phyloP scores from a whole-genome alignment of 179 eudicot species.

The Dionaea muscipula region DNA sequence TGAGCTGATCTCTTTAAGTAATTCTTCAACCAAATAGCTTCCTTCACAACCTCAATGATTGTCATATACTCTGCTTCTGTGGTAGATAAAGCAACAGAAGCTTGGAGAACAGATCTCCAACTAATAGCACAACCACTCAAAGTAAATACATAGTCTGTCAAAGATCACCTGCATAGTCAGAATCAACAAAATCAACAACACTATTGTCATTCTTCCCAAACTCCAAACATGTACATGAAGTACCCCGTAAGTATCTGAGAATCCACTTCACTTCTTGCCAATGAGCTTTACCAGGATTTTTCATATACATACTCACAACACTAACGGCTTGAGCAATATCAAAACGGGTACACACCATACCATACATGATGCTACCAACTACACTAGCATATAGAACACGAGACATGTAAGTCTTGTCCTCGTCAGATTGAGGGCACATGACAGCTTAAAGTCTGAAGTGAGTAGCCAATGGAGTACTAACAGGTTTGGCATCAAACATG shows the following conservation, averaged over 20 bases:
- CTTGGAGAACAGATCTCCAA: background rate
- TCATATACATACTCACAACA: background rate
- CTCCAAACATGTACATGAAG: background rate
- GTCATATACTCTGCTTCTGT: background rate
- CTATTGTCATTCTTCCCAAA: background rate
- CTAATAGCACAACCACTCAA: background rate
- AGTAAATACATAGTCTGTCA: background rate
- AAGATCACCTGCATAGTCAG: constrained; percentile 1
- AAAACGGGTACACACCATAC: background rate
- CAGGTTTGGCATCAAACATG: too few species aligned
- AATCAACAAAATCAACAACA: background rate
- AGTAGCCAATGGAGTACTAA: too few species aligned
- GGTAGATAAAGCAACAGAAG: background rate
- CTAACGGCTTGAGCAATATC: background rate
- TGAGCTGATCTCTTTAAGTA: too few species aligned
- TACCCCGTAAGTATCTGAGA: background rate
- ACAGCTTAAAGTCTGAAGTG: too few species aligned
- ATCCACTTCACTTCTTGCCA: background rate
- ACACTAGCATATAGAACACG: background rate
- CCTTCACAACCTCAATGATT: background rate
- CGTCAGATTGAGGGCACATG: too few species aligned
- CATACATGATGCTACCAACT: background rate
- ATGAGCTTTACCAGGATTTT: background rate
- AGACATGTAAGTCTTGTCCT: too few species aligned
- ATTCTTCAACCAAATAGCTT: background rate